Evolutionary conservation across 352 stramenopile genomes (phyloP).

Genomic region (Pythium chondricola): DNA sequence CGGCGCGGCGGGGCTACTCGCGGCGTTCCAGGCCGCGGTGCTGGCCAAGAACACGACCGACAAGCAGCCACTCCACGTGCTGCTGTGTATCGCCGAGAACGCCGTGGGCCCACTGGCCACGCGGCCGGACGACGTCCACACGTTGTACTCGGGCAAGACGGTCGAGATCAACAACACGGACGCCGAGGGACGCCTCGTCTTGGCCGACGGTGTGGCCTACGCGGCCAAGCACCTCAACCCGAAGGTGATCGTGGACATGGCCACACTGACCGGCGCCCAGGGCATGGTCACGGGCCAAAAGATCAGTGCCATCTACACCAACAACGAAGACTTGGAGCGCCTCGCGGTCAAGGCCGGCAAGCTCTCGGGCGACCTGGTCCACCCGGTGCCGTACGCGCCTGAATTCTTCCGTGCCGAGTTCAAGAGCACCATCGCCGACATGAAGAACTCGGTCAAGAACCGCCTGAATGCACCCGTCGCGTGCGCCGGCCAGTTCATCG

Average conservation of each 20-base stretch:
- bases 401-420: conserved; percentile 93
- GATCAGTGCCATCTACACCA: conserved; percentile 91
- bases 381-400: conserved; percentile 90
- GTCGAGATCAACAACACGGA: conserved; percentile 98
- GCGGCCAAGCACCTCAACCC: conserved; percentile 88
- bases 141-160: conserved; percentile 92
- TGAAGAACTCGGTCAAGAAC: conserved; percentile 97
- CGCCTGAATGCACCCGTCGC: conserved; percentile 88
- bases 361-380: conserved; percentile 86
- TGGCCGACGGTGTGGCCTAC: conserved; percentile 93
- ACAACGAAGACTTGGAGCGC: conserved; percentile 85
- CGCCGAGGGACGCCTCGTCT: conserved; percentile 91
- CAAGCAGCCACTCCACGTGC: conserved; percentile 75
- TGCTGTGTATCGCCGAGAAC: conserved; percentile 95
- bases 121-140: conserved; percentile 93
- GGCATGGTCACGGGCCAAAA: conserved; percentile 88
- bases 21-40: conserved; percentile 74
- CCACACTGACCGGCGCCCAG: conserved; percentile 93
- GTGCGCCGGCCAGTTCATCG: conserved; percentile 95
- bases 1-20: conserved; percentile 59
- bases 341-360: conserved; percentile 78
- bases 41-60: conserved; percentile 86
- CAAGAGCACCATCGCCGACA: conserved; percentile 90
- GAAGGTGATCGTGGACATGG: conserved; percentile 93
- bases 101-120: conserved; percentile 84